phyloP scores from a whole-genome alignment of 2,329 filamentous ascomycete species.

The Didymella lethalis region DNA sequence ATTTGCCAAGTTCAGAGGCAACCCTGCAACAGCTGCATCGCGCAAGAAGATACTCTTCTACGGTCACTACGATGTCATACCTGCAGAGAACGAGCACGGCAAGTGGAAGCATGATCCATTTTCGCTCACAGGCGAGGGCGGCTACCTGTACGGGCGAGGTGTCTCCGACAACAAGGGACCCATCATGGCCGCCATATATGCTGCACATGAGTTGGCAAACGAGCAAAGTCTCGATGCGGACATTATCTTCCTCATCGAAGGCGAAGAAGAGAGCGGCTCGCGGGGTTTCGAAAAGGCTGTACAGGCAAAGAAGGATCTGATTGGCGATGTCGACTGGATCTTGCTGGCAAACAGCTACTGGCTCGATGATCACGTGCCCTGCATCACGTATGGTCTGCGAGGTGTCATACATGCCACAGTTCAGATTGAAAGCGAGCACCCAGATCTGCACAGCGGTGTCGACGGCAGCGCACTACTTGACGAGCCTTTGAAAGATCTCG shows the following conservation, averaged over 20 bases:
- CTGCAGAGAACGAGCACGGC: slow-evolving; percentile 80
- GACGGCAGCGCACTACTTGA: slow-evolving; percentile 90
- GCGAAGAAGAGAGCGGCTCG: slow-evolving; percentile 94
- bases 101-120: slow-evolving; percentile 93
- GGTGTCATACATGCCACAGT: slow-evolving; percentile 94
- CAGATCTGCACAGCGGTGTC: slow-evolving; percentile 95
- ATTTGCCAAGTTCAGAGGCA: slow-evolving; percentile 84
- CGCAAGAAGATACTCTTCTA: slow-evolving; percentile 94
- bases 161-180: slow-evolving; percentile 98
- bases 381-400: slow-evolving; percentile 90
- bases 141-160: slow-evolving; percentile 94
- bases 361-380: slow-evolving; percentile 95
- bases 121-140: slow-evolving; percentile 84
- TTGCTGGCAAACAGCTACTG: slow-evolving; percentile 97
- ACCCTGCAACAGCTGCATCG: slow-evolving; percentile 67
- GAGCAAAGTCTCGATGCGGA: slow-evolving; percentile 86
- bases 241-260: slow-evolving; percentile 92
- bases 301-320: slow-evolving; percentile 78
- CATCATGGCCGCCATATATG: slow-evolving; percentile 91
- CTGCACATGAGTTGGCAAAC: slow-evolving; percentile 86
- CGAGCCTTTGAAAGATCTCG: slow-evolving; percentile 90
- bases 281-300: slow-evolving; percentile 88
- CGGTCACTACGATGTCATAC: slow-evolving; percentile 96
- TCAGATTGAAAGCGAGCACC: slow-evolving; percentile 82
- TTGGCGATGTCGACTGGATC: slow-evolving; percentile 93